Base-by-base conservation (phyloP, 1,284 basidiomycete genomes). In the Cutaneotrichosporon dermatis region DNA sequence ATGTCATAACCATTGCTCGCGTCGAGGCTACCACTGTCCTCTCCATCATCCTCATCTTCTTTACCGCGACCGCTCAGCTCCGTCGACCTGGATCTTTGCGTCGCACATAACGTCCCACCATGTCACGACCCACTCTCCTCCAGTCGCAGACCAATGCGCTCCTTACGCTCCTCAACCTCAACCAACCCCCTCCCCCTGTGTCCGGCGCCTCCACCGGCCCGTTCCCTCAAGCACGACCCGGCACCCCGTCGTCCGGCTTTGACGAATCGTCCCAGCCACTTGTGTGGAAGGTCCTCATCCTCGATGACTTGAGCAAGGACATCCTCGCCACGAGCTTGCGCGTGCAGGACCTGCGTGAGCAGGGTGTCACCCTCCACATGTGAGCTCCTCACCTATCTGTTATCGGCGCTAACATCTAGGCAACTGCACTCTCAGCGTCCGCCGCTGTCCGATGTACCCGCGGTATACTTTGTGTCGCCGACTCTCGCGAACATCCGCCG, bases 291-390 rank as follows among this genome's bases (percentile, higher is more conserved):
- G 88, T 99, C 7, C 82, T 99, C 7, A 87, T 99, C 1, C 82
- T 99, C 63, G 96, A 99, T 77, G 91, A 95, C 73, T 85, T 89
- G 65, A 95, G 92, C 54, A 96, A 98, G 76, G 95, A 99, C 75
- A 88, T 99, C 37, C 83, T 99, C 37, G 94, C 95, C 9, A 98
- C 96, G 0, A 89, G 92, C 13, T 79, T 99, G 66, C 85, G 94
- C 57, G 96, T 99, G 1, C 94, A 97, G 76, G 96, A 99, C 78
- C 82, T 99, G 61, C 84, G 96, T 54, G 94, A 98, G 72, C 89
- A 92, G 56, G 96, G 96, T 37, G 92, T 99, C 48, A 99, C 95
- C 4, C 81, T 99, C 57, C 96, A 99, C 80, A 92, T 98, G 93
- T 92, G 76, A 71, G 86, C 83, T 25, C 25, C 25, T 25, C 2